A percentile compares a stretch with the other conserved stretches of the same genome.
Evolutionary conservation across 179 eudicot species (phyloP).

Genomic region (Vitellaria paradoxa): DNA sequence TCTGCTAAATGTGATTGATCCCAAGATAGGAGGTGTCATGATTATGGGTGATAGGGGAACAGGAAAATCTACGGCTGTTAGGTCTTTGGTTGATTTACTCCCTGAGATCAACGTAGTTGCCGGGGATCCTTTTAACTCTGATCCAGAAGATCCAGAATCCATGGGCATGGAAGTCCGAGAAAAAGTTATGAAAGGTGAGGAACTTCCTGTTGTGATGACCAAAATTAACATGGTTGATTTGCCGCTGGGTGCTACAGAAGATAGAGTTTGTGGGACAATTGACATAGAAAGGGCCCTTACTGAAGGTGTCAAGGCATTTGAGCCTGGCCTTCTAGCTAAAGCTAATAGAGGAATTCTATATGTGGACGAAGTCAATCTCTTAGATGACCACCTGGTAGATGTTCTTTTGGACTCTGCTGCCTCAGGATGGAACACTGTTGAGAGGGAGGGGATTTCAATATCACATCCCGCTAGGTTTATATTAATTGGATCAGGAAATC

Average conservation of each 20-base stretch:
- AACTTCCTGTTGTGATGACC: slow-evolving; percentile 49
- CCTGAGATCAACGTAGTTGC: slow-evolving; percentile 80
- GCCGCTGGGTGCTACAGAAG: slow-evolving; percentile 94
- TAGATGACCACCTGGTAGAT: slow-evolving; percentile 89
- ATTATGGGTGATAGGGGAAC: slow-evolving; percentile 98
- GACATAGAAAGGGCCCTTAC: slow-evolving; percentile 95
- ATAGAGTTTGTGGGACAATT: slow-evolving; percentile 92
- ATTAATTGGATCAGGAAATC: slow-evolving; percentile 89
- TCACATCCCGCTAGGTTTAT: slow-evolving; percentile 96
- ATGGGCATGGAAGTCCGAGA: slow-evolving; percentile 87
- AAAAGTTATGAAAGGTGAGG: slow-evolving; percentile 60
- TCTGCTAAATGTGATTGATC: slow-evolving; percentile 85
- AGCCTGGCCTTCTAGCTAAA: slow-evolving; percentile 85
- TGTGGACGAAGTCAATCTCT: slow-evolving; percentile 54
- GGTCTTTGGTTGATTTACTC: slow-evolving; percentile 85
- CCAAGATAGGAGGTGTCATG: slow-evolving; percentile 97
- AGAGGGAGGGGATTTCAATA: slow-evolving; percentile 90
- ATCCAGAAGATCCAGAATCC: slow-evolving; percentile 85
- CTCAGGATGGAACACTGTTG: slow-evolving; percentile 96
- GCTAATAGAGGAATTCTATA: slow-evolving; percentile 57
- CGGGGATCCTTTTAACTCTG: slow-evolving; percentile 91
- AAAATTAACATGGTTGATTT: slow-evolving; percentile 96
- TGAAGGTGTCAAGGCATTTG: slow-evolving; percentile 93
- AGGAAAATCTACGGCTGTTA: slow-evolving; percentile 86
- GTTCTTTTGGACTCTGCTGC: slow-evolving; percentile 96